Percentiles rank a stretch among this genome's conserved stretches.
phyloP scores from a whole-genome alignment of 108 stramenopile genomes.

The Aureococcus anophagefferens region DNA sequence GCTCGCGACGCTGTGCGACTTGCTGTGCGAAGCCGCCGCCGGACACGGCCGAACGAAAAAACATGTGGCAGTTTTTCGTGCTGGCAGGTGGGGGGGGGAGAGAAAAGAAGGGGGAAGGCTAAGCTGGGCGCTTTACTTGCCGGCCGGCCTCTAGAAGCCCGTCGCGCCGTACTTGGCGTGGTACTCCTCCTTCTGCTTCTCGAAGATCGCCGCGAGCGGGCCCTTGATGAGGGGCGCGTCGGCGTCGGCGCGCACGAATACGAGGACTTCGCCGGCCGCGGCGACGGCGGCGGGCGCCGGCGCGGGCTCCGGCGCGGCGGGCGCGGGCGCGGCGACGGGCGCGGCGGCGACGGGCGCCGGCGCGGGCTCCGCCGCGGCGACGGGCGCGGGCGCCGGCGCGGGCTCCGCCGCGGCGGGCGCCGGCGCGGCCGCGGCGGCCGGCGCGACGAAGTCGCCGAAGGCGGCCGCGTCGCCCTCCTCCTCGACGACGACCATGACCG shows the following conservation, averaged over 20 bases:
- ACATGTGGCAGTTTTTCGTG: no score
- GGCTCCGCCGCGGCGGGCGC: slow-evolving; percentile 25
- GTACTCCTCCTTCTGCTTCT: background rate
- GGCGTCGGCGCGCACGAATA: background rate
- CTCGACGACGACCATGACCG: slow-evolving; percentile 82
- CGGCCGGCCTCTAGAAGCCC: background rate
- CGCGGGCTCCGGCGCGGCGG: no score
- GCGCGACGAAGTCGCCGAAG: slow-evolving; percentile 68
- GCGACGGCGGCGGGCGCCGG: no score
- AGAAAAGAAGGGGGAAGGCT: no score
- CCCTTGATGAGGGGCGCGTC: background rate
- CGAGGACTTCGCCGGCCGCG: background rate
- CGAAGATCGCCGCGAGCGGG: background rate
- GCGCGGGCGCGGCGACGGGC: background rate
- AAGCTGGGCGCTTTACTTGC: no score
- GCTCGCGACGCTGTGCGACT: no score
- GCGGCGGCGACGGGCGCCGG: background rate
- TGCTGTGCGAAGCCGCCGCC: no score
- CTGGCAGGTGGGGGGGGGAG: no score
- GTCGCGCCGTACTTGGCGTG: background rate
- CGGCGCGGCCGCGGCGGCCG: slow-evolving; percentile 23
- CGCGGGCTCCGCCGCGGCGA: slow-evolving; percentile 1
- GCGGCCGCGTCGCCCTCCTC: slow-evolving; percentile 67
- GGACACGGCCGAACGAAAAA: no score
- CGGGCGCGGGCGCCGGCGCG: slow-evolving; percentile 27